Evolutionary conservation across 208 protist genomes (phyloP).

Genomic region (Wallacemonas collosoma): DNA sequence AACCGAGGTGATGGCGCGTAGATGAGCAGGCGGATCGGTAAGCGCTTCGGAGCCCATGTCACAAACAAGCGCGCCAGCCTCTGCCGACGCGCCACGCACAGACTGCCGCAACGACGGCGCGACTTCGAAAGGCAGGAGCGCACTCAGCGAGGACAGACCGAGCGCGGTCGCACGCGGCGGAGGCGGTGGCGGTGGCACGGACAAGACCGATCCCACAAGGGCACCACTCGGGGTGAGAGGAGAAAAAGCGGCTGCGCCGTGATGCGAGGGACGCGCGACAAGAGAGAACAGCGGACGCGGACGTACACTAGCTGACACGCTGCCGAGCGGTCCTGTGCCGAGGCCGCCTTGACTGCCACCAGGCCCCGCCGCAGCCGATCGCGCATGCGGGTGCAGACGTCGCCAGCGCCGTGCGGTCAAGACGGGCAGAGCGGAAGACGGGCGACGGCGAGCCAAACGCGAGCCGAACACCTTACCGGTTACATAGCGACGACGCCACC

Average conservation of each 20-base stretch:
- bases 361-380: background rate
- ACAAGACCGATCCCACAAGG: background rate
- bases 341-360: background rate
- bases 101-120: background rate
- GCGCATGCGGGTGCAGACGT: conserved; percentile 4
- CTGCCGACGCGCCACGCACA: background rate
- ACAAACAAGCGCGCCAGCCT: background rate
- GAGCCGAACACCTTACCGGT: too few species aligned
- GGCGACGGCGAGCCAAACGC: too few species aligned
- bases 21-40: background rate
- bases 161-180: background rate
- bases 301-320: too few species aligned
- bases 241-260: too few species aligned
- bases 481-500: too few species aligned
- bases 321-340: too few species aligned
- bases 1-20: background rate
- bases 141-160: background rate
- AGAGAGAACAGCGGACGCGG: too few species aligned
- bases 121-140: conserved; percentile 4
- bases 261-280: too few species aligned
- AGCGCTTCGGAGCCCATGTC: background rate
- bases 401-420: background rate
- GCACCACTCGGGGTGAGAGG: too few species aligned
- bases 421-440: background rate
- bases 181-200: background rate